These are phyloP conservation scores for Sporothrix inflata DNA, from an alignment of 2,329 filamentous ascomycete species.

Conservation along the genomic window DNA sequence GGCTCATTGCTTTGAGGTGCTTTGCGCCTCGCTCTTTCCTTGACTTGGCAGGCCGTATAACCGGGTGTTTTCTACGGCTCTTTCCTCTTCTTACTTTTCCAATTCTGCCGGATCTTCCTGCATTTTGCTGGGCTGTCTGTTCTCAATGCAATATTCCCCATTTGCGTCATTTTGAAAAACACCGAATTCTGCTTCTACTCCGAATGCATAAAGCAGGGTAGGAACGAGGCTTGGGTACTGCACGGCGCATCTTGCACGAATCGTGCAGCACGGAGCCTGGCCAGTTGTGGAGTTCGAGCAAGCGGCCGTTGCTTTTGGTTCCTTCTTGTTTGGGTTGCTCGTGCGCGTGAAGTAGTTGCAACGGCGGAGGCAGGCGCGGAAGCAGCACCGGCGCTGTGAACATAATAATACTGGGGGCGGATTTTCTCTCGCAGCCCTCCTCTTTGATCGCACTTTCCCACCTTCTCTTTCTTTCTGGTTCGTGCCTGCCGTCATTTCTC, in stretches of 20 bases:
- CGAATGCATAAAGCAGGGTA: neutral
- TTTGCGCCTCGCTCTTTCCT: neutral
- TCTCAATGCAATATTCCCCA: conserved; percentile 3
- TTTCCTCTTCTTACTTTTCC: neutral
- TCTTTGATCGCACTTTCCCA: conserved; percentile 21
- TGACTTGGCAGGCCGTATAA: neutral
- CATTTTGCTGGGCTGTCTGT: neutral
- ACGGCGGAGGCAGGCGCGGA: conserved; percentile 27
- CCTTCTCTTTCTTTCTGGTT: conserved; percentile 1
- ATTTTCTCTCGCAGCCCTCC: conserved; percentile 15
- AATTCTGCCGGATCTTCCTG: conserved; percentile 5
- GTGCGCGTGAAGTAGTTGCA: conserved; percentile 9
- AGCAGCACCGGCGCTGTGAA: conserved; percentile 20
- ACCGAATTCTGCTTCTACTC: neutral
- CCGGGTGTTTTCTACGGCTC: conserved; percentile 11
- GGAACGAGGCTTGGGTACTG: neutral
- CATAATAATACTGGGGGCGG: conserved; percentile 23
- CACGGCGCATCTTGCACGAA: conserved; percentile 13
- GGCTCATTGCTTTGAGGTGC: neutral
- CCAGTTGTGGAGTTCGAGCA: neutral
- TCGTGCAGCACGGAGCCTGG: neutral
- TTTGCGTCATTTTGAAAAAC: neutral
- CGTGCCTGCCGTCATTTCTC: neutral
- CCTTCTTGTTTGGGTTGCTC: neutral
- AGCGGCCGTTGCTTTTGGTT: neutral